Evolutionary conservation across 768 basidiomycete genomes (phyloP), one percentile per base, ranked within the genome.

Genomic region (Lactarius sanguifluus): DNA sequence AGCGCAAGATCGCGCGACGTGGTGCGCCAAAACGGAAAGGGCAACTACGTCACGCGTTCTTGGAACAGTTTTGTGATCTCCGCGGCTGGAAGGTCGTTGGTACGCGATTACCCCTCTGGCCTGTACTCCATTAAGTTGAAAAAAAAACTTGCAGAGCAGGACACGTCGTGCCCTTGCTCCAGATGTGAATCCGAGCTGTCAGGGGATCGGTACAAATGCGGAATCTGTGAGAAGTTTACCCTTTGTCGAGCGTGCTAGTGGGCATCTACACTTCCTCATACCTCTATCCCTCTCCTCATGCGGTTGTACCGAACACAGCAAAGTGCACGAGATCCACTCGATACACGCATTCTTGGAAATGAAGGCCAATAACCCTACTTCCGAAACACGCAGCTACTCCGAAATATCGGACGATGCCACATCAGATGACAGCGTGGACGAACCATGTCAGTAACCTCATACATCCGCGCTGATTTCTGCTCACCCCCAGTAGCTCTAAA

Each of bases 241-340:
- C 77, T 97, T 30, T 98, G 95, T 75, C 82, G 86, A 38, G 87
- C 86, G 1, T 94, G 92, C 72, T 95, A 91, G 93, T 92, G 59
- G 67, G 78, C 68, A 59, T 36, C 40, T 40, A 57, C 30, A 16
- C 64, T 12, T 16, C 47, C 55, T 58, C 45, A 63, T 41, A 38
- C 15, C 4, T 34, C 34, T 34, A 34, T 34, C 32, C 13, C 58
- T 23, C 43, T 68, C 59, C 43, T 16, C 62, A 70, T 59, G 43
- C 28, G 12, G 38, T 32, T 61, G 67, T 18, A 64, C 45, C 41
- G 55, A 36, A 54, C 64, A 16, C 69, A 94, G 94, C 72, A 86
- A 91, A 77, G 94, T 95, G 15, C 92, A 96, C 70, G 92, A 95
- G 71, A 84, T 96, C 16, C 95, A 98, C 72, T 95, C 95, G 1